A percentile compares a stretch with the other conserved stretches of the same genome.
Conservation (phyloP, 73 alveolate genomes). For the Paramecium primaurelia region DNA sequence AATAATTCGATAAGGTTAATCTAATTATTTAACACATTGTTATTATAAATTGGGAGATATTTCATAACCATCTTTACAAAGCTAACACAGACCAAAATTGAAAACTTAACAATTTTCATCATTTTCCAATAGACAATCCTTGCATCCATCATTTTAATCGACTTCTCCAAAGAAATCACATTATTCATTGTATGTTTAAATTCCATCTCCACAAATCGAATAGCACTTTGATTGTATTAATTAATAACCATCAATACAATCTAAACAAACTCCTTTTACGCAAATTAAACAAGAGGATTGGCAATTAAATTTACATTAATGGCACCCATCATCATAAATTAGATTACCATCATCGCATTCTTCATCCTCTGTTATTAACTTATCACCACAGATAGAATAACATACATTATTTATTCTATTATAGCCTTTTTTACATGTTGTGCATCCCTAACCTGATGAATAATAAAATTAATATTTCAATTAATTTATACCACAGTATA, state of each 20-base stretch:
- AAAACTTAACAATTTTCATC: neutral
- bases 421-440: neutral
- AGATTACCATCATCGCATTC: neutral
- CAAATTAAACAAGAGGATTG: neutral
- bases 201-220: conserved; percentile 12
- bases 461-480: too few species aligned
- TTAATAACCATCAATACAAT: neutral
- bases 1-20: too few species aligned
- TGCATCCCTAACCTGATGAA: neutral
- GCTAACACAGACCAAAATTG: neutral
- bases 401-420: conserved; percentile 56
- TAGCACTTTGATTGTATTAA: neutral
- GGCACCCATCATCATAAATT: neutral
- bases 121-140: neutral
- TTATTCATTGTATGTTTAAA: neutral
- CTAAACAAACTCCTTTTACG: neutral
- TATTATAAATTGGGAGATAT: too few species aligned
- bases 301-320: neutral
- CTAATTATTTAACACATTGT: too few species aligned
- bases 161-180: neutral
- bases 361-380: neutral
- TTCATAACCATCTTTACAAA: too few species aligned
- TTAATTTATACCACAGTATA: neutral
- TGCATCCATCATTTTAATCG: neutral
- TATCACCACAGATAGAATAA: conserved; percentile 56